Conservation (phyloP, 1,284 basidiomycete genomes). For the Sporisorium graminicola region DNA sequence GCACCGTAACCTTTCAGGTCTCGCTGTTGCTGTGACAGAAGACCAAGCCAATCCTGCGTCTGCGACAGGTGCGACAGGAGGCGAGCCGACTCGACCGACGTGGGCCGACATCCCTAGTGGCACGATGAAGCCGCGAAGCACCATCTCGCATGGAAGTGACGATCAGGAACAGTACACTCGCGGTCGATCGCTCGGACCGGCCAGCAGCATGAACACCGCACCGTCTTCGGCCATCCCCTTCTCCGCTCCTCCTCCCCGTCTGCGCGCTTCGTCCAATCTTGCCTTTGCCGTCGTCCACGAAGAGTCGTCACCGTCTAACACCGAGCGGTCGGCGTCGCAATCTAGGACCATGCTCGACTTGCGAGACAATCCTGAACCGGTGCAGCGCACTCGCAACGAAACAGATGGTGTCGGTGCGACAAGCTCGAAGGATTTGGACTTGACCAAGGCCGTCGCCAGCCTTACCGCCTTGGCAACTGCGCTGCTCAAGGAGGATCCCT, state of each 20-base stretch:
- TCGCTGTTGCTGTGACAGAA: slow-evolving; percentile 14
- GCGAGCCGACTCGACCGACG: slow-evolving; percentile 17
- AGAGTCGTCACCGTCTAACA: slow-evolving; percentile 45
- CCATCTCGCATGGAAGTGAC: slow-evolving; percentile 44
- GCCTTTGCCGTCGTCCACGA: slow-evolving; percentile 49
- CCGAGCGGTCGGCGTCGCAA: slow-evolving; percentile 30
- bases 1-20: slow-evolving; percentile 24
- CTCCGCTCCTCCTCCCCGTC: slow-evolving; percentile 22
- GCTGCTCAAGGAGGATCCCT: slow-evolving; percentile 17
- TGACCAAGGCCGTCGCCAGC: slow-evolving; percentile 10
- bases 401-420: neutral
- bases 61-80: neutral
- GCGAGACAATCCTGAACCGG: slow-evolving; percentile 7
- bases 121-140: slow-evolving; percentile 24
- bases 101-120: slow-evolving; percentile 35
- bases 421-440: slow-evolving; percentile 11
- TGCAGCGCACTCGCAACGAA: neutral
- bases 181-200: slow-evolving; percentile 40
- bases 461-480: slow-evolving; percentile 8
- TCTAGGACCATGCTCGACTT: slow-evolving; percentile 40
- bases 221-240: slow-evolving; percentile 28
- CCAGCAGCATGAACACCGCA: slow-evolving; percentile 20
- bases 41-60: slow-evolving; percentile 4
- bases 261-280: slow-evolving; percentile 49
- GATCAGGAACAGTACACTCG: slow-evolving; percentile 46